Conservation (phyloP, 768 basidiomycete species). For the Pholiota conissans region DNA sequence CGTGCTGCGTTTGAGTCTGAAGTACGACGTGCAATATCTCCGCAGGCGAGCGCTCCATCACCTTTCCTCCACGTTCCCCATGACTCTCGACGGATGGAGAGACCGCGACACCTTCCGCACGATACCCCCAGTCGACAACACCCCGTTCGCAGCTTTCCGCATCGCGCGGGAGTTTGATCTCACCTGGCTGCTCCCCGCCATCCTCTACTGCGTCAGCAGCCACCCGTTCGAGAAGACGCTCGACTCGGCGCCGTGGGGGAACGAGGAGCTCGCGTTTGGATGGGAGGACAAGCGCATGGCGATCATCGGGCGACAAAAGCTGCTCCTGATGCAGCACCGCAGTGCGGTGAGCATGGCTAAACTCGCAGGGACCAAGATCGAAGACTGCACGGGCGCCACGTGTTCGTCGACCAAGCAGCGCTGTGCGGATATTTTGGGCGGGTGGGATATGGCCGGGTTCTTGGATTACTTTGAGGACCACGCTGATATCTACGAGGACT, state of each 20-base stretch:
- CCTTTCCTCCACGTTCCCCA: conserved; percentile 36
- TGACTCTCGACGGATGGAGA: conserved; percentile 32
- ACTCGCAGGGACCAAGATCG: not conserved
- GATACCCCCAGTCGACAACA: conserved; percentile 36
- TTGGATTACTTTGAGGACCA: conserved; percentile 34
- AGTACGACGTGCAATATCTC: conserved; percentile 38
- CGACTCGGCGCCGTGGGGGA: conserved; percentile 31
- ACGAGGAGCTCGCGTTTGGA: conserved; percentile 21
- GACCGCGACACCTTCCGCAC: conserved; percentile 33
- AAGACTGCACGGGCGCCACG: conserved; percentile 13
- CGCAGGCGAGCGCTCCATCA: conserved; percentile 32
- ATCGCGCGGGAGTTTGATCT: conserved; percentile 35
- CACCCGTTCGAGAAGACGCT: conserved; percentile 36
- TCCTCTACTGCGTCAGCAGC: conserved; percentile 37
- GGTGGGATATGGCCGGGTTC: conserved; percentile 32
- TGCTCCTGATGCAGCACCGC: conserved; percentile 22
- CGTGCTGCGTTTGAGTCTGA: conserved; percentile 37
- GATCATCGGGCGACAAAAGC: conserved; percentile 26
- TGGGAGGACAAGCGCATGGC: conserved; percentile 29
- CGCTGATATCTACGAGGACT: conserved; percentile 17
- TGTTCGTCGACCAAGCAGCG: conserved; percentile 20
- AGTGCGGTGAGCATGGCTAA: conserved; percentile 18
- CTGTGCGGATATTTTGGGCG: conserved; percentile 23
- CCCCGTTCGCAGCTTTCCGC: conserved; percentile 37
- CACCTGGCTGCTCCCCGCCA: conserved; percentile 33